Percentiles rank a stretch among this genome's conserved stretches.
Conservation (phyloP, 176 grass and related monocot species). For the Phoenix roebelenii region DNA sequence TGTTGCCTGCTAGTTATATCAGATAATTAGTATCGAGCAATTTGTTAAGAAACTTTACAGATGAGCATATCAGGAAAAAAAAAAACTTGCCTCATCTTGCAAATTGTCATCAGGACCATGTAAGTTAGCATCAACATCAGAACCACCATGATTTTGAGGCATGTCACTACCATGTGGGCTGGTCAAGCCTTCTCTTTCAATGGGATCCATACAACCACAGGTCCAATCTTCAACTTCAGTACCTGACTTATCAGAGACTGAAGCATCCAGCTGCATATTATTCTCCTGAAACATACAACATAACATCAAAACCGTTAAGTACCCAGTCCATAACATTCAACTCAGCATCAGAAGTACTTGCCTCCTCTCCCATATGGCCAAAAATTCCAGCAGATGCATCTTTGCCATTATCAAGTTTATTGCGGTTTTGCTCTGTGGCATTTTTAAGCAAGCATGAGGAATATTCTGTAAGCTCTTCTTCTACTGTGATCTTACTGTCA, state of each 20-base stretch:
- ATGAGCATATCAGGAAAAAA: no score
- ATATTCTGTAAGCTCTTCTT: slow-evolving; percentile 16
- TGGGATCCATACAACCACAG: slow-evolving; percentile 20
- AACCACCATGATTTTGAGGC: not conserved
- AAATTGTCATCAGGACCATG: slow-evolving; percentile 19
- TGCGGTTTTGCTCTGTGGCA: slow-evolving; percentile 5
- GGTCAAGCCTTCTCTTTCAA: slow-evolving; percentile 10
- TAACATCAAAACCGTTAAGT: not conserved
- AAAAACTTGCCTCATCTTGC: slow-evolving; percentile 29
- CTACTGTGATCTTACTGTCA: slow-evolving; percentile 2
- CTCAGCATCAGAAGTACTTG: slow-evolving; percentile 22
- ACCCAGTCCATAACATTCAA: not conserved
- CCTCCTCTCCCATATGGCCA: slow-evolving; percentile 22
- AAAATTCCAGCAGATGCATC: slow-evolving; percentile 7
- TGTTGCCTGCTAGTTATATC: slow-evolving; percentile 15
- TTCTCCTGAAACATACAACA: slow-evolving; percentile 36
- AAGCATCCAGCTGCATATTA: slow-evolving; percentile 13
- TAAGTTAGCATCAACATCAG: slow-evolving; percentile 5
- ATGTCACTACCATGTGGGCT: slow-evolving; percentile 13
- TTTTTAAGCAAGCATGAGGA: slow-evolving; percentile 4
- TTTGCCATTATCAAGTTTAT: slow-evolving; percentile 22
- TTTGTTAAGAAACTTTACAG: not conserved
- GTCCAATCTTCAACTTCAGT: slow-evolving; percentile 21
- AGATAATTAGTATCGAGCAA: slow-evolving; percentile 10
- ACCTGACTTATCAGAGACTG: slow-evolving; percentile 8